Percentiles rank a stretch among this genome's conserved stretches.
Conservation (phyloP, 1,139 yeast genomes). For the Yamadazyma sp. region DNA sequence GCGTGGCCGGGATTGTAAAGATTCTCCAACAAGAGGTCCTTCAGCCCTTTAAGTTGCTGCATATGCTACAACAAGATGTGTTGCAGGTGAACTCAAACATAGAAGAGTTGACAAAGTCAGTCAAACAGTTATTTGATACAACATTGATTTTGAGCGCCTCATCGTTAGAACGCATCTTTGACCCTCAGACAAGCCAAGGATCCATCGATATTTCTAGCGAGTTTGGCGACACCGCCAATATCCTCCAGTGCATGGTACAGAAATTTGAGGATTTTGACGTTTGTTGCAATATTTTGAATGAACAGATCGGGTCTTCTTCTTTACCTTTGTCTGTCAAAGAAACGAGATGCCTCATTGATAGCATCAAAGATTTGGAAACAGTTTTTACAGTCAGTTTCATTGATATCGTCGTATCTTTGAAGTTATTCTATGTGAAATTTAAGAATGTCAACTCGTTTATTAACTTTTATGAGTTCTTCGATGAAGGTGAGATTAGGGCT, state of each 20-base stretch:
- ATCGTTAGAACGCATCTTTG: slow-evolving; percentile 35
- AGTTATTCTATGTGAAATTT: slow-evolving; percentile 34
- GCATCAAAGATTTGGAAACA: slow-evolving; percentile 25
- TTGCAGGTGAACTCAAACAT: not conserved
- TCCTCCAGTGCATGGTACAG: not conserved
- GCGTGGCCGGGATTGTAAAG: not conserved
- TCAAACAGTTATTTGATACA: slow-evolving; percentile 25
- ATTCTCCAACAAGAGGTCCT: not conserved
- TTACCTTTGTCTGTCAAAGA: slow-evolving; percentile 9
- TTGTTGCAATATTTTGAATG: slow-evolving; percentile 8
- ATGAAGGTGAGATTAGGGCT: slow-evolving; percentile 1
- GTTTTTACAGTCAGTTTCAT: slow-evolving; percentile 26
- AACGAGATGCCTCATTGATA: slow-evolving; percentile 14
- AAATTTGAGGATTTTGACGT: slow-evolving; percentile 5
- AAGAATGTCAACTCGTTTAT: slow-evolving; percentile 23
- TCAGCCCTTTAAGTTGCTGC: not conserved
- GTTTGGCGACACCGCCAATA: slow-evolving; percentile 12
- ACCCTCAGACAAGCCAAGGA: slow-evolving; percentile 16
- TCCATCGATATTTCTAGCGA: slow-evolving; percentile 19
- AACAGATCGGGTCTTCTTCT: slow-evolving; percentile 13
- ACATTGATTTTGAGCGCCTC: slow-evolving; percentile 30
- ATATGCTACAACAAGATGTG: not conserved
- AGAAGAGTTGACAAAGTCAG: not conserved
- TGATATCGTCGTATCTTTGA: slow-evolving; percentile 34
- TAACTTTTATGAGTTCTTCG: slow-evolving; percentile 30